Base-by-base conservation (phyloP, 164 flowering plant species). In the Warburgia ugandensis region DNA sequence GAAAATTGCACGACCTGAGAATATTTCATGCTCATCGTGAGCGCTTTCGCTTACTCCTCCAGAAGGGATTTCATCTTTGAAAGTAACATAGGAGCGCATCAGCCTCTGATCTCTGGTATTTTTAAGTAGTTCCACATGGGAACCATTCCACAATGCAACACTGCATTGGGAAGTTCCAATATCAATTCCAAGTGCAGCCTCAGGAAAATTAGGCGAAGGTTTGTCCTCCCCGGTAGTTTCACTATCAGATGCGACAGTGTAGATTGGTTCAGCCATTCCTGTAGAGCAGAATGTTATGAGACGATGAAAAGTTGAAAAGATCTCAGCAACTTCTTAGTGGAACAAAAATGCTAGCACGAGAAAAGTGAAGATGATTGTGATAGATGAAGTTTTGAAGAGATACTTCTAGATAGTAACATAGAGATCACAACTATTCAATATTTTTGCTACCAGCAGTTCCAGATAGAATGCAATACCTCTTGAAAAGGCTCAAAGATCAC, bases 121-220 rank as follows among this genome's bases (percentile, higher is more conserved):
- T 62, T 69, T 77, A 10, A 87, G 72, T 27, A 87, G 77, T 66
- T 83, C 80, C 14, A 87, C 82, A 21, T 68, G 63, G 40, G 88
- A 76, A 43, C 96, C 96, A 55, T 78, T 83, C 98, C 98, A 91
- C 30, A 81, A 38, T 25, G 96, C 95, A 29, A 87, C 64, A 51
- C 98, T 81, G 56, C 95, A 83, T 26, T 78, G 92, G 16, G 80
- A 85, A 27, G 98, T 87, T 27, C 98, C 96, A 40, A 91, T 72
- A 65, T 91, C 96, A 21, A 91, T 72, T 12, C 95, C 98, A 54
- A 91, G 73, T 17, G 96, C 96, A 41, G 73, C 65, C 49, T 85
- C 96, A 1, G 81, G 77, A 25, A 70, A 70, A 31, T 66, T 25
- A 5, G 81, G 52, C 13, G 74, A 52, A 5, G 74, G 49, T 55